A percentile compares a stretch with the other conserved stretches of the same genome.
These are phyloP conservation scores for Ilyonectria sp. DNA, from an alignment of 2,329 filamentous ascomycete species.

Conservation along the genomic window DNA sequence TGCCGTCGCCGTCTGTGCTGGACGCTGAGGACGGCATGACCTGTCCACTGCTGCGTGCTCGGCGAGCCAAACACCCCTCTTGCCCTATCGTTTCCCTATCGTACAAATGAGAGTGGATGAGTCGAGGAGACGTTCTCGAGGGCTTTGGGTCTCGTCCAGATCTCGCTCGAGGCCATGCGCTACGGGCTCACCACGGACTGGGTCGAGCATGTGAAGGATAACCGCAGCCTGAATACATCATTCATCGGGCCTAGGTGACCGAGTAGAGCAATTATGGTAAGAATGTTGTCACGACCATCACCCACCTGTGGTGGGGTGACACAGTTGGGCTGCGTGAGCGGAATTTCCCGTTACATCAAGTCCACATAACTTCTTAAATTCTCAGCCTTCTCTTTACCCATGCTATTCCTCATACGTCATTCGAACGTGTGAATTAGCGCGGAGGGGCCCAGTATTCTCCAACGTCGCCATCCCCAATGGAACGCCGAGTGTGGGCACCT, in stretches of 20 bases:
- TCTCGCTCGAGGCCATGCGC: neutral
- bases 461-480: too few species aligned
- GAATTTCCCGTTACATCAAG: conserved; percentile 5
- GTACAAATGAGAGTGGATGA: neutral
- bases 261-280: neutral
- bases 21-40: neutral
- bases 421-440: too few species aligned
- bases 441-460: too few species aligned
- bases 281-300: neutral
- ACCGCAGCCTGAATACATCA: neutral
- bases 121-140: neutral
- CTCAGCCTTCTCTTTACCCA: neutral
- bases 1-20: neutral
- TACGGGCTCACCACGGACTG: neutral
- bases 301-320: conserved; percentile 1
- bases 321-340: neutral
- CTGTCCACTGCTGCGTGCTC: neutral
- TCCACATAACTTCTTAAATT: conserved; percentile 1
- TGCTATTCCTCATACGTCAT: too few species aligned
- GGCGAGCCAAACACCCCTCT: neutral
- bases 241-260: neutral
- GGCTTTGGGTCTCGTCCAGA: neutral
- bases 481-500: too few species aligned
- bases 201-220: neutral
- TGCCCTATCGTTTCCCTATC: neutral